Base-by-base conservation (phyloP, 2,329 filamentous ascomycete genomes). In the Cylindrodendrum hubeiense region DNA sequence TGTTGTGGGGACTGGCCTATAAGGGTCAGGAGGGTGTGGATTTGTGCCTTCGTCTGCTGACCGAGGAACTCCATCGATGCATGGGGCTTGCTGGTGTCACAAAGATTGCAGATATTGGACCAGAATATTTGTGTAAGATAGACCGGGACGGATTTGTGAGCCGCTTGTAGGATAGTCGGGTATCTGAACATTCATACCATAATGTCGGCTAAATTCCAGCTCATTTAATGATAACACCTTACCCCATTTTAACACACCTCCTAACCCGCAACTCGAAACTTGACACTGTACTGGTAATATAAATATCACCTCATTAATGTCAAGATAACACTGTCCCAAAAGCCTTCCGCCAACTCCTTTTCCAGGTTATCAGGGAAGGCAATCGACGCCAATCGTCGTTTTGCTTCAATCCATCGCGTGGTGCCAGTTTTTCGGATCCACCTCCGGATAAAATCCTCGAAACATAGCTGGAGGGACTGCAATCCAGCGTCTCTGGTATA, bases 1-100 rank as follows among this genome's bases (percentile, higher is more conserved):
- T 76, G 19, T 71, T 78, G 4, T 81, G 79, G 54, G 79, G 78
- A 1, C 66, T 81, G n/a, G 81, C n/a, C n/a, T n/a, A n/a, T n/a
- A n/a, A n/a, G n/a, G n/a, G n/a, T n/a, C n/a, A n/a, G n/a, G n/a
- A n/a, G n/a, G n/a, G n/a, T n/a, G n/a, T n/a, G n/a, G n/a, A n/a
- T n/a, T n/a, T n/a, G n/a, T n/a, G n/a, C n/a, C n/a, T n/a, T n/a
- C n/a, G n/a, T n/a, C n/a, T n/a, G n/a, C n/a, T n/a, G n/a, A n/a
- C n/a, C n/a, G n/a, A n/a, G n/a, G n/a, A n/a, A n/a, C n/a, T n/a
- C n/a, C n/a, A n/a, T n/a, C n/a, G n/a, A n/a, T n/a, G n/a, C n/a
- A n/a, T n/a, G n/a, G n/a, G n/a, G n/a, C n/a, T n/a, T n/a, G 79
- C 77, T 37, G 34, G 34, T 37, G 34, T 37, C 17, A 37, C 34